Base-by-base conservation (phyloP, 768 basidiomycete species). In the Hemileccinum rubropunctum region DNA sequence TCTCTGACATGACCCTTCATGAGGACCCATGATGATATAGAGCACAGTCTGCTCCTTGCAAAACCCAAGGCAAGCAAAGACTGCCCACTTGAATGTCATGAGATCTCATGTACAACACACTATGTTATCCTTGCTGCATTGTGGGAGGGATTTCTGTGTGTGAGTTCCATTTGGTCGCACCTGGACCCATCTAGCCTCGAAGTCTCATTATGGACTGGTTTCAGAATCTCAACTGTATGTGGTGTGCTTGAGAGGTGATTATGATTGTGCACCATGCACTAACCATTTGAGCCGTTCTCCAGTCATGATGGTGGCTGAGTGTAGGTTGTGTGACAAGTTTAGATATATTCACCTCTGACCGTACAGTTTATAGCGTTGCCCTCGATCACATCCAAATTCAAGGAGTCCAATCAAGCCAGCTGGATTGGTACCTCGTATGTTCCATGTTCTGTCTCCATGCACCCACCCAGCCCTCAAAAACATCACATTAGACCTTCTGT, bases 121-220 rank as follows among this genome's bases (percentile, higher is more conserved):
- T 75, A 79, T 63, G 78, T 80, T 0, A 89, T 89, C 49, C 63
- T 88, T 44, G 80, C 76, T 13, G 85, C 83, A 12, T 72, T 89
- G 45, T 88, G 84, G 84, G 67, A 6, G 85, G 80, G 0, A 2
- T 88, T 89, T 68, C 76, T 91, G 35, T 82, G 81, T 36, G 87
- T 89, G 60, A 62, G 84, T 71, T 13, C 34, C 9, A 17, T 5
- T 36, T 36, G n/a, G 27, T 28, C 9, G 27, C 4, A 49, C 28
- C 33, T 40, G 1, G 6, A 18, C 9, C 18, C 23, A 8, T 1
- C n/a, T 5, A 18, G 6, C 27, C 30, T 28, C 18, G n/a, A 5
- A 2, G 17, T 28, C 18, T 39, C 11, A 26, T n/a, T n/a, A n/a
- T n/a, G 21, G 2, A 18, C 4, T 37, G 17, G 46, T 44, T 1